These are phyloP conservation scores for Monosporozyma unispora DNA, from an alignment of 805 yeast genomes.

Conservation along the genomic window DNA sequence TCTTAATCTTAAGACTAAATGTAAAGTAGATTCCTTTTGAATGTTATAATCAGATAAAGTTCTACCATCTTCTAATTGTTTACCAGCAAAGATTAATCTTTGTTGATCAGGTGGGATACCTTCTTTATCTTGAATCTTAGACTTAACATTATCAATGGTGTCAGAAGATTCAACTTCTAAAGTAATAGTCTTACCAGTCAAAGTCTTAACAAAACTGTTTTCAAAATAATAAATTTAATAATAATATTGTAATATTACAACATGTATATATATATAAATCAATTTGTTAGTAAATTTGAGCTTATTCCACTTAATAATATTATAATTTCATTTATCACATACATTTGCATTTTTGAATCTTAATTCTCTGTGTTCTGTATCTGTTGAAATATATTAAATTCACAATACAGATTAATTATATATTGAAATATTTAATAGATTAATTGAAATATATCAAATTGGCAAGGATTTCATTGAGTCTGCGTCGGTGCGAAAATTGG, in stretches of 20 bases:
- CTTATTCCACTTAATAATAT: not conserved
- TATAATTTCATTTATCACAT: slow-evolving; percentile 23
- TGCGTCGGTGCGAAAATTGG: not conserved
- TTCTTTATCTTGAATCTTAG: slow-evolving; percentile 67
- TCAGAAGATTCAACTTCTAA: slow-evolving; percentile 95
- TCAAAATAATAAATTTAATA: no score
- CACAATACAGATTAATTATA: not conserved
- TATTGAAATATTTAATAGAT: not conserved
- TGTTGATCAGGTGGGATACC: slow-evolving; percentile 68
- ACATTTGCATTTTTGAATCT: slow-evolving; percentile 40
- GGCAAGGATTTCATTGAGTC: not conserved
- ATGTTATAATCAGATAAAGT: slow-evolving; percentile 63
- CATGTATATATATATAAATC: not conserved
- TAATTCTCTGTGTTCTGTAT: slow-evolving; percentile 13
- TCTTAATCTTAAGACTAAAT: slow-evolving; percentile 65
- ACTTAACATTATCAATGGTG: slow-evolving; percentile 96
- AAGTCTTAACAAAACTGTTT: slow-evolving; percentile 82
- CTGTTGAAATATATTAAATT: not conserved
- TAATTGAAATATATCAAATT: no score
- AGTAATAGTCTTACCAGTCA: slow-evolving; percentile 96
- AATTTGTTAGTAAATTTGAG: not conserved
- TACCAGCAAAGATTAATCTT: slow-evolving; percentile 62
- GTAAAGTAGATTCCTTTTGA: slow-evolving; percentile 61
- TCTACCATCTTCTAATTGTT: slow-evolving; percentile 65
- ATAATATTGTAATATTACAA: no score